Evolutionary conservation across 176 grass and related monocot genomes (phyloP).

Genomic region (Aegilops speltoides): DNA sequence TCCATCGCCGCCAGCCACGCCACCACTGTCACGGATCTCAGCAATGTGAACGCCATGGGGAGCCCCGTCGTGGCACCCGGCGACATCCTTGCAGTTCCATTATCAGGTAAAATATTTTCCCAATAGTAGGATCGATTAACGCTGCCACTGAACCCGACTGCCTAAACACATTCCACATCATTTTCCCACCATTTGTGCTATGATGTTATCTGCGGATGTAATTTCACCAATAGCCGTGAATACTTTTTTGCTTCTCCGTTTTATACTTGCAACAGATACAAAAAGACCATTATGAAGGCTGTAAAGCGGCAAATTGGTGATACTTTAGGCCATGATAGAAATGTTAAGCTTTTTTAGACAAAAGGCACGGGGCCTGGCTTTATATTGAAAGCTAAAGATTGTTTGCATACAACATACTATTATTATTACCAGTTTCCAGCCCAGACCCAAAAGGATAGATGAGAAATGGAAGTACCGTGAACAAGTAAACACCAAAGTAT

Average conservation of each 20-base stretch:
- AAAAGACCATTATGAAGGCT: neutral
- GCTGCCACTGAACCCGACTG: neutral
- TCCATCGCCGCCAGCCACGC: slow-evolving; percentile 52
- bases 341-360: neutral
- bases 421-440: neutral
- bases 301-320: slow-evolving; percentile 1
- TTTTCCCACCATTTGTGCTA: neutral
- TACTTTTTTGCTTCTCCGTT: neutral
- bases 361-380: neutral
- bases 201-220: neutral
- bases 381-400: neutral
- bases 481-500: neutral
- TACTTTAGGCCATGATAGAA: neutral
- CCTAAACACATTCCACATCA: neutral
- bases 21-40: slow-evolving; percentile 81
- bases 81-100: slow-evolving; percentile 79
- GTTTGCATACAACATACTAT: neutral
- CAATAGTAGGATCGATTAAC: neutral
- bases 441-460: neutral
- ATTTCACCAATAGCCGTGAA: neutral
- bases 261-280: neutral
- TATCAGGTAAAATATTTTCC: slow-evolving; percentile 48
- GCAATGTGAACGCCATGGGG: slow-evolving; percentile 87
- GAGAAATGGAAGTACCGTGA: neutral
- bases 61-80: slow-evolving; percentile 60